A percentile compares a stretch with the other conserved stretches of the same genome.
phyloP scores from a whole-genome alignment of 257 asterid species.

The Solanum ossicruentum region DNA sequence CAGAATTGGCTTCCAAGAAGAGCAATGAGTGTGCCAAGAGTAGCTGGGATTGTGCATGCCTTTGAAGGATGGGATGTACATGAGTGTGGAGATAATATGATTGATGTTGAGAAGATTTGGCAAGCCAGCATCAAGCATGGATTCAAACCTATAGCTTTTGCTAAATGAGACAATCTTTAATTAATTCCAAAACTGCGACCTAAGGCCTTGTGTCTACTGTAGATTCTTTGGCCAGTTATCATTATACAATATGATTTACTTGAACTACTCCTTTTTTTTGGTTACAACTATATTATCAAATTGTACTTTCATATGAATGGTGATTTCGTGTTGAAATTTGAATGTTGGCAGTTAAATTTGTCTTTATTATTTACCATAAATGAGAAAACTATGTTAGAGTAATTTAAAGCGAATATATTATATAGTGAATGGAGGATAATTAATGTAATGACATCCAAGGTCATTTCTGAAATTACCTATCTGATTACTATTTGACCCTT shows the following conservation, averaged over 20 bases:
- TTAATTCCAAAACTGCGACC: neutral
- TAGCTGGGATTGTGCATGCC: conserved; percentile 2
- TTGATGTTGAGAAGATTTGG: neutral
- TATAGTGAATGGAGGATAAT: neutral
- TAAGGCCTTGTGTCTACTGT: neutral
- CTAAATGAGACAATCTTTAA: neutral
- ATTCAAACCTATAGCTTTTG: neutral
- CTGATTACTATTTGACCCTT: too few relatives aligned
- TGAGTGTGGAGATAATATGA: neutral
- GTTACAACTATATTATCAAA: neutral
- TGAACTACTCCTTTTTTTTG: neutral
- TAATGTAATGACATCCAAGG: too few relatives aligned
- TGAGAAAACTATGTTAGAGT: neutral
- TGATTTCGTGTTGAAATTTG: neutral
- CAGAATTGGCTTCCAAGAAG: conserved; percentile 3
- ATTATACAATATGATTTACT: neutral
- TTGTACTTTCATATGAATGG: neutral
- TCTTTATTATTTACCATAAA: neutral
- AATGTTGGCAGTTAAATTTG: neutral
- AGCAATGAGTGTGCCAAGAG: neutral
- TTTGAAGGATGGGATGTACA: neutral
- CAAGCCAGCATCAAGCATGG: neutral
- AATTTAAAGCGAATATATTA: neutral
- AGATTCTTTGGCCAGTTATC: neutral
- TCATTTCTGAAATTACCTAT: too few relatives aligned